Percentiles rank a stretch among this genome's conserved stretches.
Conservation (phyloP, 805 yeast species). For the Huiozyma naganishii region DNA sequence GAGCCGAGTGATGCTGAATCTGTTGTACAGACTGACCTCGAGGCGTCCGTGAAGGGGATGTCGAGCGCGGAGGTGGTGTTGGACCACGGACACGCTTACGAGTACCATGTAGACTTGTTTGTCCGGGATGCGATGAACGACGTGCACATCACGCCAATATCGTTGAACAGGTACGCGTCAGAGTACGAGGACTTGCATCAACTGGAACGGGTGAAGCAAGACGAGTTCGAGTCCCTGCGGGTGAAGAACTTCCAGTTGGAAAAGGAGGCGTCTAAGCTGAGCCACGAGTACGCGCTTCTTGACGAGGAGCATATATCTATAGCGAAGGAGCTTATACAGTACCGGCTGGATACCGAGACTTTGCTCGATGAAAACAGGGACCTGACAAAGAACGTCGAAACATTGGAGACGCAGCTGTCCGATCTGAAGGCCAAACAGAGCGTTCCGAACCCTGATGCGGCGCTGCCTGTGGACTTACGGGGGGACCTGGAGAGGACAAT, state of each 20-base stretch:
- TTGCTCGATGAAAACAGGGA: constrained; percentile 65
- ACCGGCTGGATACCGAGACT: constrained; percentile 65
- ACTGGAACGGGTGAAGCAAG: constrained; percentile 52
- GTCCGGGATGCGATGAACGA: constrained; percentile 64
- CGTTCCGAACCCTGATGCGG: constrained; percentile 27
- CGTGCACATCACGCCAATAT: constrained; percentile 61
- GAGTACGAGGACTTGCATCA: constrained; percentile 70
- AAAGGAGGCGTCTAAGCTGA: constrained; percentile 62
- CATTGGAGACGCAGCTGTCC: constrained; percentile 33
- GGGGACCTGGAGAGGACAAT: constrained; percentile 48
- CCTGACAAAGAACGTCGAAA: constrained; percentile 38
- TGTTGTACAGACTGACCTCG: constrained; percentile 2
- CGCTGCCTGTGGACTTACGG: constrained; percentile 33
- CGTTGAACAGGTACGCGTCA: constrained; percentile 54
- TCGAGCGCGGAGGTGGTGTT: background rate
- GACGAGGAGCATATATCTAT: constrained; percentile 77
- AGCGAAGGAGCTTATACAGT: constrained; percentile 78
- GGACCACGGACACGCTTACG: constrained; percentile 11
- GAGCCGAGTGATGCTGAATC: constrained; percentile 17
- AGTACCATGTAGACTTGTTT: constrained; percentile 59
- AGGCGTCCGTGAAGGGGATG: constrained; percentile 2
- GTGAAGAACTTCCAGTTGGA: constrained; percentile 62
- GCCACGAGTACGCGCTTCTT: constrained; percentile 53
- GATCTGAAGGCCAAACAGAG: constrained; percentile 23
- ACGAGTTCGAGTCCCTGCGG: constrained; percentile 52